These are phyloP conservation scores for Lophiotrema nucula DNA, from an alignment of 495 filamentous ascomycete species.

Conservation along the genomic window DNA sequence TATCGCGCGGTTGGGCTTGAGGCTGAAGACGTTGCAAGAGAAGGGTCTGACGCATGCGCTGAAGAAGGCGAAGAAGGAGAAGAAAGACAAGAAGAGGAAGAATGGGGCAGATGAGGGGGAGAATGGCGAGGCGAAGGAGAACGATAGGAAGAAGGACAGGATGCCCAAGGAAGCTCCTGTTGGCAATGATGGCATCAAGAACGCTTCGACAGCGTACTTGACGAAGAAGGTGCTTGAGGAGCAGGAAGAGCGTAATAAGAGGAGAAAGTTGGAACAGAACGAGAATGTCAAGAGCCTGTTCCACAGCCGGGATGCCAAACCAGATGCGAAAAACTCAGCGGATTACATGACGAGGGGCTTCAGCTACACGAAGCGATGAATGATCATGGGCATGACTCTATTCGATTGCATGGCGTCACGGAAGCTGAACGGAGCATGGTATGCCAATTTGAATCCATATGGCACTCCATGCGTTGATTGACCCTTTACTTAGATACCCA, in stretches of 20 bases:
- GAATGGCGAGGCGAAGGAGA: conserved; percentile 30
- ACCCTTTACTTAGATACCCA: too few species aligned
- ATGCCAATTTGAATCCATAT: too few species aligned
- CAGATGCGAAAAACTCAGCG: conserved; percentile 48
- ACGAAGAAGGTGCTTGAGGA: conserved; percentile 84
- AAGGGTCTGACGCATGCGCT: conserved; percentile 79
- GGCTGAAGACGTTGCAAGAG: conserved; percentile 64
- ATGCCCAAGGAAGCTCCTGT: not conserved
- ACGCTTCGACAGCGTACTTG: conserved; percentile 76
- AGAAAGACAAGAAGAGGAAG: conserved; percentile 65
- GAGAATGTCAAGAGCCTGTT: conserved; percentile 72
- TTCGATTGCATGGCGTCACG: too few species aligned
- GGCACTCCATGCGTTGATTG: too few species aligned
- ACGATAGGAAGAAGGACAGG: conserved; percentile 11
- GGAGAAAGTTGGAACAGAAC: conserved; percentile 67
- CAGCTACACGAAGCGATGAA: too few species aligned
- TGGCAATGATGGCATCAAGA: conserved; percentile 65
- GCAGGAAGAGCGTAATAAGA: conserved; percentile 76
- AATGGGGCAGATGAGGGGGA: conserved; percentile 33
- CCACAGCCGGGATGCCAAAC: conserved; percentile 51
- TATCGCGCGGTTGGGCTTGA: conserved; percentile 62
- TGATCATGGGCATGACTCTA: too few species aligned
- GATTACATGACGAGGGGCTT: conserved; percentile 83
- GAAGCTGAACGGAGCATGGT: too few species aligned
- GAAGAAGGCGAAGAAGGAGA: conserved; percentile 70